Evolutionary conservation across 2,329 filamentous ascomycete species (phyloP).

Genomic region (Cryphonectria parasitica): DNA sequence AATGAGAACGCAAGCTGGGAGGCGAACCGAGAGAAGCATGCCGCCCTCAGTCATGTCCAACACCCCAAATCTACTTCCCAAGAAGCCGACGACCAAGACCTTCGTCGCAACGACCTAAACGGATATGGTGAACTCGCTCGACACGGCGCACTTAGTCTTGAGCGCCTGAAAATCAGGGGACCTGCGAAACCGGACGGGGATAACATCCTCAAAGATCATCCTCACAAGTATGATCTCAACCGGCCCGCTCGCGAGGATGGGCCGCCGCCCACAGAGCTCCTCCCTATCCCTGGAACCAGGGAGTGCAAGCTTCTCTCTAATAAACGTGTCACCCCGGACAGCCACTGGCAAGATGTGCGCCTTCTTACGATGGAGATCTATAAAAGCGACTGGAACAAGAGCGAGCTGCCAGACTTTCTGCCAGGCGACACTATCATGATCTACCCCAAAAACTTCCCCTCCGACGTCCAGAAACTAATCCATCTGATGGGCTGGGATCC

Average conservation of each 20-base stretch:
- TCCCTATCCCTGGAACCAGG: constrained; percentile 63
- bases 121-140: constrained; percentile 15
- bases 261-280: constrained; percentile 39
- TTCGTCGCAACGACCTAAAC: constrained; percentile 17
- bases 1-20: constrained; percentile 13
- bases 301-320: constrained; percentile 67
- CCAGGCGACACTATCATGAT: constrained; percentile 84
- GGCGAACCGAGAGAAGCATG: constrained; percentile 31
- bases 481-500: constrained; percentile 76
- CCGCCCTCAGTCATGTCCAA: constrained; percentile 33
- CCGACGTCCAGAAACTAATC: constrained; percentile 80
- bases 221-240: constrained; percentile 39
- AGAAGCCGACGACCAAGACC: constrained; percentile 31
- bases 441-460: constrained; percentile 83
- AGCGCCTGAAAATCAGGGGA: constrained; percentile 31
- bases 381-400: constrained; percentile 22
- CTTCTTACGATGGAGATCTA: constrained; percentile 66
- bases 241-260: constrained; percentile 30
- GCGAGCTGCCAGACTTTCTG: constrained; percentile 44
- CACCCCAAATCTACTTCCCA: constrained; percentile 26
- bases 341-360: constrained; percentile 94
- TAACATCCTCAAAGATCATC: constrained; percentile 43
- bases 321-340: constrained; percentile 69
- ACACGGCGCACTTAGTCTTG: constrained; percentile 16
- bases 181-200: constrained; percentile 37